Evolutionary conservation across 1,139 yeast genomes (phyloP).

Genomic region (Lodderomyces pseudojiufengensis): DNA sequence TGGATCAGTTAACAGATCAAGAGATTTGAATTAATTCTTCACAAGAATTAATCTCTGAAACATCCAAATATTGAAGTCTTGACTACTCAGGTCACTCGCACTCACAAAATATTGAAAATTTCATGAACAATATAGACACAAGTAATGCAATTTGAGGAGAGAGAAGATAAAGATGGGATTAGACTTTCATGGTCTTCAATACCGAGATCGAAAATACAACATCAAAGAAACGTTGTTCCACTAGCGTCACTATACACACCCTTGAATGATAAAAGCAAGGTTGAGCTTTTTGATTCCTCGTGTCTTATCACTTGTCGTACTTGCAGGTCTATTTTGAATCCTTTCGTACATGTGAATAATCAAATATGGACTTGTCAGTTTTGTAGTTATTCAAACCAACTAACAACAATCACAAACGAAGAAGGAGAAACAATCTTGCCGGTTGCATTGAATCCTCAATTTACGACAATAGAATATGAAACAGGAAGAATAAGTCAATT

Average conservation of each 20-base stretch:
- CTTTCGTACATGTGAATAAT: constrained; percentile 41
- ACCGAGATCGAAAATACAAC: constrained; percentile 59
- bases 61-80: no score
- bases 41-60: no score
- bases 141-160: constrained; percentile 62
- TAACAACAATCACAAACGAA: constrained; percentile 19
- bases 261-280: constrained; percentile 46
- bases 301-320: constrained; percentile 45
- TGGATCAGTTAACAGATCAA: no score
- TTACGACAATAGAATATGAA: constrained; percentile 59
- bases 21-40: no score
- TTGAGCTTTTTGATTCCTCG: constrained; percentile 31
- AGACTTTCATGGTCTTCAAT: constrained; percentile 88
- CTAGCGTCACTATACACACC: constrained; percentile 68
- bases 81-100: no score
- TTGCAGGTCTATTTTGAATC: constrained; percentile 61
- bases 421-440: constrained; percentile 22
- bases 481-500: constrained; percentile 41
- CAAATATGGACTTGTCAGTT: constrained; percentile 60
- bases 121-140: no score
- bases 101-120: no score
- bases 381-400: constrained; percentile 53
- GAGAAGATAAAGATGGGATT: constrained; percentile 86
- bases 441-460: constrained; percentile 34
- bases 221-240: constrained; percentile 57